phyloP scores from a whole-genome alignment of 352 stramenopile species.

The Globisporangium irregulare region DNA sequence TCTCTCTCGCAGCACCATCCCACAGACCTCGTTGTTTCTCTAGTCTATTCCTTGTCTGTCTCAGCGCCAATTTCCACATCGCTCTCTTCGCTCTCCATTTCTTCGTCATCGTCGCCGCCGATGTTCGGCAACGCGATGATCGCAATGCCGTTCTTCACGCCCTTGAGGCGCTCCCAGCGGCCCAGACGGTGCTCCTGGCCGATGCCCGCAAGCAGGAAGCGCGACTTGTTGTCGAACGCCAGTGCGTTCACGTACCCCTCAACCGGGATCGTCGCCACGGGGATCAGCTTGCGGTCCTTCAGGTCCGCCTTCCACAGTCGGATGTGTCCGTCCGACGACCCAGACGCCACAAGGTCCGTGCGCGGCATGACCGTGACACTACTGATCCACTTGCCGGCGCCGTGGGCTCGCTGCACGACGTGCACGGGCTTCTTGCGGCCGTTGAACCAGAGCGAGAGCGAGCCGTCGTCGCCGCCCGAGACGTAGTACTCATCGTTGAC shows the following conservation, averaged over 20 bases:
- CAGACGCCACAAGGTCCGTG: constrained; percentile 90
- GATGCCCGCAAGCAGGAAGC: constrained; percentile 88
- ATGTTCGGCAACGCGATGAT: constrained; percentile 84
- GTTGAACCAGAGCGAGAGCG: constrained; percentile 91
- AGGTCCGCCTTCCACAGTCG: constrained; percentile 90
- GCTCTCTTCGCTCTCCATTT: constrained; percentile 21
- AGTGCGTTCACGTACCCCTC: constrained; percentile 71
- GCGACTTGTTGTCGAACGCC: constrained; percentile 72
- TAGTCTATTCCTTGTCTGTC: constrained; percentile 24
- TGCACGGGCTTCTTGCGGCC: constrained; percentile 92
- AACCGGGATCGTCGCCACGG: constrained; percentile 73
- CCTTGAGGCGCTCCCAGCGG: constrained; percentile 87
- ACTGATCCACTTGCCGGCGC: constrained; percentile 87
- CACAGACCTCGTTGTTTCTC: constrained; percentile 3
- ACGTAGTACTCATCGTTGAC: constrained; percentile 92
- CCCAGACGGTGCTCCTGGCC: constrained; percentile 93
- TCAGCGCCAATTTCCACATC: constrained; percentile 23
- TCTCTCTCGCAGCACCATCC: neutral
- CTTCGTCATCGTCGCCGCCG: constrained; percentile 28
- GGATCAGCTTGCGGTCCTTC: constrained; percentile 53
- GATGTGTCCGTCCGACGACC: constrained; percentile 89
- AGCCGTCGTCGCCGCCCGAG: constrained; percentile 89
- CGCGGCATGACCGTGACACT: constrained; percentile 86
- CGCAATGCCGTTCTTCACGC: constrained; percentile 88
- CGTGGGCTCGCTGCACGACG: constrained; percentile 83